A percentile compares a stretch with the other conserved stretches of the same genome.
These are phyloP conservation scores for Trichoderma sp. DNA, from an alignment of 2,329 filamentous ascomycete genomes.

Conservation along the genomic window DNA sequence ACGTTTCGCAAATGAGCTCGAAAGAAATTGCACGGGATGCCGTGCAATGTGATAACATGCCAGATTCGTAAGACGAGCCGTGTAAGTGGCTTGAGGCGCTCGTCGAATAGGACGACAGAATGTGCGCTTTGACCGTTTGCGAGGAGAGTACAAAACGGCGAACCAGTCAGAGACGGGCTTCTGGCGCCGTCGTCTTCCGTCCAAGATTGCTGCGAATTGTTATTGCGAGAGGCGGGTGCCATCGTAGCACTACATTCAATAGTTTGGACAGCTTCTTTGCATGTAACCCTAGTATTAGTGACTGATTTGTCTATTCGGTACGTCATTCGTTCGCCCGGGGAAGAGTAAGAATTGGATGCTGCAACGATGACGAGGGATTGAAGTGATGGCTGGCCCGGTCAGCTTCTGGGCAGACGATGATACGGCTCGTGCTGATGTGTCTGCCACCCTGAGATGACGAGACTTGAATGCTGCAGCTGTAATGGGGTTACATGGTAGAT, in stretches of 20 bases:
- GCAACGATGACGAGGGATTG: conserved; percentile 3
- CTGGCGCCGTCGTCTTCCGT: neutral
- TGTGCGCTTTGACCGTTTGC: neutral
- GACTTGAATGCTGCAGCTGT: conserved; percentile 5
- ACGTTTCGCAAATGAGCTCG: no score
- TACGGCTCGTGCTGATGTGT: neutral
- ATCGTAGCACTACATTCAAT: neutral
- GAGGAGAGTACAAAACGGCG: neutral
- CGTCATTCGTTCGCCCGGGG: neutral
- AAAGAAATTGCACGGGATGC: no score
- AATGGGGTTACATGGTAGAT: conserved; percentile 1
- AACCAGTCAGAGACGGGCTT: conserved; percentile 5
- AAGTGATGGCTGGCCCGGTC: neutral
- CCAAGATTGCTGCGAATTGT: neutral
- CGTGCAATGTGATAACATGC: no score
- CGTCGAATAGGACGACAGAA: conserved; percentile 4
- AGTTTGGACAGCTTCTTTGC: neutral
- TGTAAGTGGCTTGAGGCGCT: conserved; percentile 1
- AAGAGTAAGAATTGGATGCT: neutral
- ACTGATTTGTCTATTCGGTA: neutral
- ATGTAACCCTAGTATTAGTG: neutral
- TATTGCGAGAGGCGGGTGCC: neutral
- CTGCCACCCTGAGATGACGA: conserved; percentile 6
- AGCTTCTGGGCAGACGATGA: conserved; percentile 3
- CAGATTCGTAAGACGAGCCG: neutral